Conservation (phyloP, 441 rosid species). For the Pelargonium citronellum region DNA sequence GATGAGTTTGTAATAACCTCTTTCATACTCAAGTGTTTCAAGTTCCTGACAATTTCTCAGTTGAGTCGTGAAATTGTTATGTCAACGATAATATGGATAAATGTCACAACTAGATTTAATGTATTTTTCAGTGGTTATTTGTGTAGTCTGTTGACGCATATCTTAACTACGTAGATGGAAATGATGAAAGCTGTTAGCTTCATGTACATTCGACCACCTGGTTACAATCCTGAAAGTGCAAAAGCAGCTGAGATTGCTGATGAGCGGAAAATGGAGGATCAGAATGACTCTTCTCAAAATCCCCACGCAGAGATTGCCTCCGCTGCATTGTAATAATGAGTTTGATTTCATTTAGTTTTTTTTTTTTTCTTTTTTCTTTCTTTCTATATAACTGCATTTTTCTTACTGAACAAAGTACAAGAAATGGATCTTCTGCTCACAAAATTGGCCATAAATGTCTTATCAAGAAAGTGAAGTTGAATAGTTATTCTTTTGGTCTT, state of each 20-base stretch:
- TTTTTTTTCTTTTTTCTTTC: neutral
- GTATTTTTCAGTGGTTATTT: neutral
- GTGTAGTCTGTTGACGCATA: neutral
- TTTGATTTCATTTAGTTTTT: neutral
- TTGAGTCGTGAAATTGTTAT: too few species aligned
- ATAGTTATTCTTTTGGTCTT: slow-evolving; percentile 14
- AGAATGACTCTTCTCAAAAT: slow-evolving; percentile 24
- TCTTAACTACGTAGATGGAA: slow-evolving; percentile 42
- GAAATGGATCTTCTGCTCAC: too few species aligned
- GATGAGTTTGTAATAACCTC: too few species aligned
- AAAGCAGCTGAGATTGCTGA: slow-evolving; percentile 80
- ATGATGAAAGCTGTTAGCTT: slow-evolving; percentile 95
- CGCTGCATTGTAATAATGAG: slow-evolving; percentile 33
- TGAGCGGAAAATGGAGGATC: slow-evolving; percentile 38
- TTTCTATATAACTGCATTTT: neutral
- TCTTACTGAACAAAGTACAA: too few species aligned
- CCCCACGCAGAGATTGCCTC: slow-evolving; percentile 23
- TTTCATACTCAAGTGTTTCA: too few species aligned
- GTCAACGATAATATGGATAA: too few species aligned
- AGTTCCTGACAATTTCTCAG: too few species aligned
- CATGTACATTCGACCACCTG: slow-evolving; percentile 94
- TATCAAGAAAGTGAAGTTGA: neutral
- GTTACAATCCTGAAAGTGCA: slow-evolving; percentile 88
- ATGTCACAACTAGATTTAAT: too few species aligned
- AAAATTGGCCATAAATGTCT: neutral